phyloP scores from a whole-genome alignment of 2,329 filamentous ascomycete genomes.

The Trichoderma simmonsii region DNA sequence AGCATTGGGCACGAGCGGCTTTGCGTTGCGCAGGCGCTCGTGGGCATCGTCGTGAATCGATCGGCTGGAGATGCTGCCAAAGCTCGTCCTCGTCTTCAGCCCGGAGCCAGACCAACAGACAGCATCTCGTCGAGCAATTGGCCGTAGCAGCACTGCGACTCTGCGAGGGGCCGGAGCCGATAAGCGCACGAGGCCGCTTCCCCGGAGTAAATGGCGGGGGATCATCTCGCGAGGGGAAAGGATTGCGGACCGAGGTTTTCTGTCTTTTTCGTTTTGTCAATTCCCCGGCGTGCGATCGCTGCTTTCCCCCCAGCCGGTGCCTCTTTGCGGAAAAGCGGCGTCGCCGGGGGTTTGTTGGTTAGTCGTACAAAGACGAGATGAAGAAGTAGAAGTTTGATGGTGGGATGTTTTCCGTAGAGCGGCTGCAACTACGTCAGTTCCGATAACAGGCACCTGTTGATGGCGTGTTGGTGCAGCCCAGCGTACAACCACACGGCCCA shows the following conservation, averaged over 20 bases:
- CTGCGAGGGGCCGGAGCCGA: neutral
- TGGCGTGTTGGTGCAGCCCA: neutral
- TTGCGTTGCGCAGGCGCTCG: slow-evolving; percentile 30
- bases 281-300: neutral
- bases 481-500: neutral
- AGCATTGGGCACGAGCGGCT: slow-evolving; percentile 32
- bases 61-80: slow-evolving; percentile 19
- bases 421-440: neutral
- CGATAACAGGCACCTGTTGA: neutral
- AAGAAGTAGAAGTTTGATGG: neutral
- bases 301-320: slow-evolving; percentile 16
- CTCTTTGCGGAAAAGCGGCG: slow-evolving; percentile 10
- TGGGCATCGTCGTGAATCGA: slow-evolving; percentile 24
- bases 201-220: slow-evolving; percentile 3
- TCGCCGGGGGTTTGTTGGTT: slow-evolving; percentile 13
- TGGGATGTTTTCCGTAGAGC: neutral
- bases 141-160: neutral
- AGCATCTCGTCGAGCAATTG: neutral
- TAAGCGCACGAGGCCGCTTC: slow-evolving; percentile 1
- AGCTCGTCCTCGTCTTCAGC: neutral
- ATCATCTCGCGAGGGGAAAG: neutral
- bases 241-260: neutral
- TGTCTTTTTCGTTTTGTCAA: neutral
- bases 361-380: neutral
- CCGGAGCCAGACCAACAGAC: neutral